Evolutionary conservation across 73 alveolate species (phyloP).

Genomic region (Urostyla sp.): DNA sequence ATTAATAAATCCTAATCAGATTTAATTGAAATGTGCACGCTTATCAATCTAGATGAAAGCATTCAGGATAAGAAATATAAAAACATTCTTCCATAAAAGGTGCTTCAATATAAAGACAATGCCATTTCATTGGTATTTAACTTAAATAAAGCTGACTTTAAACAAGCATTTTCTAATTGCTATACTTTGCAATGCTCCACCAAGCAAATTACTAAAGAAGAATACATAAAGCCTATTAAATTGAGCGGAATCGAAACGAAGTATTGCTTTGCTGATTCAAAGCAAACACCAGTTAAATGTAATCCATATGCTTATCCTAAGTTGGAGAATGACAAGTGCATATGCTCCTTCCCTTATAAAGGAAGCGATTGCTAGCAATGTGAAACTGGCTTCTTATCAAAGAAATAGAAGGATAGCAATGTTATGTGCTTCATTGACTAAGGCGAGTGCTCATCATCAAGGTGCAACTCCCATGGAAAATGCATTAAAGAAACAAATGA

Average conservation of each 20-base stretch:
- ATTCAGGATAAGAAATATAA: no score
- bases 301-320: slow-evolving; percentile 35
- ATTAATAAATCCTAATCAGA: no score
- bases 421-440: slow-evolving; percentile 4
- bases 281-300: neutral
- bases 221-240: neutral
- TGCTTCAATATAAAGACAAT: neutral
- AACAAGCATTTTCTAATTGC: no score
- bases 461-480: slow-evolving; percentile 28
- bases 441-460: neutral
- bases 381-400: neutral
- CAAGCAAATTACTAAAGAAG: neutral
- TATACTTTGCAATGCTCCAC: neutral
- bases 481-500: neutral
- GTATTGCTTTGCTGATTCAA: neutral
- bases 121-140: neutral
- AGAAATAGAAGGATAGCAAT: neutral
- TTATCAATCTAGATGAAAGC: no score
- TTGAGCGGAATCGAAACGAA: slow-evolving; percentile 1
- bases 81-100: no score
- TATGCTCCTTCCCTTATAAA: slow-evolving; percentile 18
- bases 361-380: slow-evolving; percentile 23
- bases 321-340: slow-evolving; percentile 1
- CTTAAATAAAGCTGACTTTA: neutral
- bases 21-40: no score